Evolutionary conservation across 1,284 basidiomycete species (phyloP).

Genomic region (Tausonia pullulans): DNA sequence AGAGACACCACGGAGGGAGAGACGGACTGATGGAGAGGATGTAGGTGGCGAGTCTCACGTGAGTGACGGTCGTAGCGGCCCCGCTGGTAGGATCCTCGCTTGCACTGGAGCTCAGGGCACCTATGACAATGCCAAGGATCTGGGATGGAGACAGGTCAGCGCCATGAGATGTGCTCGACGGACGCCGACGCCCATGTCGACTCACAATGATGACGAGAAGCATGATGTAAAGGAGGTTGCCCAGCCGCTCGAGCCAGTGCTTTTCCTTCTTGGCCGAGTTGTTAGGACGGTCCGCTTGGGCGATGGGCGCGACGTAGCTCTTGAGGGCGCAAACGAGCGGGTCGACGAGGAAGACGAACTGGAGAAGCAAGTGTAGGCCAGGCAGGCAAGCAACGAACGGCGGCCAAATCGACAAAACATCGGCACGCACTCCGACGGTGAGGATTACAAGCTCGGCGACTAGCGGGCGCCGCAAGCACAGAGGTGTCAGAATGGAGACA

Average conservation of each 20-base stretch:
- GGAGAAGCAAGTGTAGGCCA: no score
- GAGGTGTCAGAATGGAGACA: not conserved
- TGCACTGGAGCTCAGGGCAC: not conserved
- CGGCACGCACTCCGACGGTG: no score
- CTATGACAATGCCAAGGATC: not conserved
- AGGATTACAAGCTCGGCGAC: slow-evolving; percentile 6
- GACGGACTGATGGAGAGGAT: not conserved
- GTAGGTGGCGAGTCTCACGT: not conserved
- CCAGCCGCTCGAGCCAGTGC: not conserved
- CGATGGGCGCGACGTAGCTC: not conserved
- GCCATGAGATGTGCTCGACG: no score
- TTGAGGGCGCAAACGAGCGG: not conserved
- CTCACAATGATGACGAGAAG: not conserved
- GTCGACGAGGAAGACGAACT: slow-evolving; percentile 4
- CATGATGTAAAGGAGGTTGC: not conserved
- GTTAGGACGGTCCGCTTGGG: not conserved
- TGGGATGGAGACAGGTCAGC: no score
- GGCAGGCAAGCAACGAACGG: no score
- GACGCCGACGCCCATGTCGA: no score
- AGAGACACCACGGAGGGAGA: not conserved
- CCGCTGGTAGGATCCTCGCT: not conserved
- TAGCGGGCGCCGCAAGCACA: not conserved
- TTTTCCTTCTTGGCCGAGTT: not conserved
- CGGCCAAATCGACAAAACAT: not conserved
- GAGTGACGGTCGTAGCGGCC: not conserved